Conservation (phyloP, 345 rosid genomes). For the Litchi chinensis region DNA sequence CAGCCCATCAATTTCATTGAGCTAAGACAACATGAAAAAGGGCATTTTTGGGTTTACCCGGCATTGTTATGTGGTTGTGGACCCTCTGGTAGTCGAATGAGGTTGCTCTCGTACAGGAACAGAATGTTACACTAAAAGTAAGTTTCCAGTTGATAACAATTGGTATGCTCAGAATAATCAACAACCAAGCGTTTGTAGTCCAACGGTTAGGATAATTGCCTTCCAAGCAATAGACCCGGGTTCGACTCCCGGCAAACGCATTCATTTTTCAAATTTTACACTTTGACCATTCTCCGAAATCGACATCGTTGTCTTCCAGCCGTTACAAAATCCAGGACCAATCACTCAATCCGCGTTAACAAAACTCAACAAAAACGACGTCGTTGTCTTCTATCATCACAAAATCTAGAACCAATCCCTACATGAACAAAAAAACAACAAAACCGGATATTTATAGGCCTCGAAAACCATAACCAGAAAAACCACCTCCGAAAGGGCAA, state of each 20-base stretch:
- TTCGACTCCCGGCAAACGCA: conserved; percentile 86
- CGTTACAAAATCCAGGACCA: not conserved
- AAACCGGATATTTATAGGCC: conserved; percentile 30
- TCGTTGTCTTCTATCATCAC: not conserved
- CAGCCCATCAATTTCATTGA: not conserved
- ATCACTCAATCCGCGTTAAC: too few relatives aligned
- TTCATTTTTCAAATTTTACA: not conserved
- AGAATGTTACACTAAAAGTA: too few relatives aligned
- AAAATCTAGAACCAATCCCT: conserved; percentile 16
- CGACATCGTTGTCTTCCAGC: not conserved
- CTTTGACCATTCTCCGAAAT: not conserved
- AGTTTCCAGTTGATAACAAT: too few relatives aligned
- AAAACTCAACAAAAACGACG: not conserved
- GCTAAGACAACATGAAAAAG: too few relatives aligned
- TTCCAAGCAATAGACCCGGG: conserved; percentile 78
- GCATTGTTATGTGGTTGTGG: too few relatives aligned
- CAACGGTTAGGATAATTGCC: conserved; percentile 92
- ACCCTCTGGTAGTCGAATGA: too few relatives aligned
- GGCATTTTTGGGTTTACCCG: too few relatives aligned
- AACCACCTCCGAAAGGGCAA: conserved; percentile 29
- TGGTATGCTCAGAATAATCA: too few relatives aligned
- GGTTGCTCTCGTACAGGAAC: too few relatives aligned
- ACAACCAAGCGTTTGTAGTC: conserved; percentile 57
- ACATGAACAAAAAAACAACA: not conserved
- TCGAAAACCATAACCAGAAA: conserved; percentile 19